Evolutionary conservation across 805 yeast species (phyloP).

Genomic region (Starmera pachycereana): DNA sequence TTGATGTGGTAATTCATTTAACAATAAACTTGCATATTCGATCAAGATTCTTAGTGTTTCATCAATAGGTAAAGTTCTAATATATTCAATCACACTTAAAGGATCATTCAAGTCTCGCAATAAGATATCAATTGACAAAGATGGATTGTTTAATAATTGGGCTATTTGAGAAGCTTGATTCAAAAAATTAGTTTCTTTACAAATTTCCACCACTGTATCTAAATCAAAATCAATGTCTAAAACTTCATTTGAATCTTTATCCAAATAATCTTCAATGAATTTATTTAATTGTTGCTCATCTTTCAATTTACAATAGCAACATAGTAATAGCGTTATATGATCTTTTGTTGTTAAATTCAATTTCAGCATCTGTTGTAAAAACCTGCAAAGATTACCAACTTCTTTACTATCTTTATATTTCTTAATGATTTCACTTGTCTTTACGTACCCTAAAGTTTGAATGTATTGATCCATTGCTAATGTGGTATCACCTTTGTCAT

Average conservation of each 20-base stretch:
- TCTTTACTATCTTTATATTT: conserved; percentile 72
- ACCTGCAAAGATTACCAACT: conserved; percentile 51
- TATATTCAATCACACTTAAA: conserved; percentile 49
- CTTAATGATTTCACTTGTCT: conserved; percentile 68
- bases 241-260: conserved; percentile 20
- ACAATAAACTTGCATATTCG: conserved; percentile 51
- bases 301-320: conserved; percentile 72
- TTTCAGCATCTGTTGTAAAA: conserved; percentile 50
- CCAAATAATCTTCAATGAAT: conserved; percentile 38
- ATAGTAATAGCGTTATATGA: conserved; percentile 70
- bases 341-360: conserved; percentile 54
- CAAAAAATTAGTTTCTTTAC: conserved; percentile 62
- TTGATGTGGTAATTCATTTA: conserved; percentile 64
- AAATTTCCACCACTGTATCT: conserved; percentile 53
- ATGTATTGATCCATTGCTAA: conserved; percentile 72
- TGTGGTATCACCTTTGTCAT: conserved; percentile 49
- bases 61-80: conserved; percentile 60
- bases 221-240: conserved; percentile 47
- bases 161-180: conserved; percentile 63
- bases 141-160: conserved; percentile 61
- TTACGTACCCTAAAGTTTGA: conserved; percentile 41
- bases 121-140: conserved; percentile 64
- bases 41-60: conserved; percentile 67
- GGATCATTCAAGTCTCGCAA: conserved; percentile 56
- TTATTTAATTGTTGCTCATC: conserved; percentile 42